Base-by-base conservation (phyloP, 768 basidiomycete genomes). In the Termitomyces sp. region DNA sequence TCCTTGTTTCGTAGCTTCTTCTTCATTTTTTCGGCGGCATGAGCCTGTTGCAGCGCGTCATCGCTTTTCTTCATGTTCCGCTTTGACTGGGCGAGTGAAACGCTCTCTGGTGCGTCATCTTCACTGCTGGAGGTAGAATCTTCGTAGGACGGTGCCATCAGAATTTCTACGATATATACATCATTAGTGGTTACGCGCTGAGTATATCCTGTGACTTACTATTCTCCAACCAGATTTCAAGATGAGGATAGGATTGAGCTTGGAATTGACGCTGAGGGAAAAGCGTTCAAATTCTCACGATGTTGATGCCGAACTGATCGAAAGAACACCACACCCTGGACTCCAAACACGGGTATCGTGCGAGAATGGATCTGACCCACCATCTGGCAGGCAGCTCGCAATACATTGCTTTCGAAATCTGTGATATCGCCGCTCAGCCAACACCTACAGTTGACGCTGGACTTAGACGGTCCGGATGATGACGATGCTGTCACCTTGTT, bases 61-160 rank as follows among this genome's bases (percentile, higher is more conserved):
- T 66, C 58, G 37, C 54, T 51, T 22, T 60, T 54, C 55, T 68
- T 45, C 10, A 60, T 54, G 29, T 56, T 44, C 46, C 56, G 52
- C 37, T 54, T 68, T 3, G 66, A 66, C 46, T 68, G 63, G 9
- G 59, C 41, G 28, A 68, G 62, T 36, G 66, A 62, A 22, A 66
- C 34, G 39, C 45, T 54, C 53, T 68, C 66, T 24, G 66, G 66
- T 34, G 54, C 60, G 31, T 63, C 66, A 37, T 60, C 62, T n/a
- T 66, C 65, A n/a, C 61, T 62, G 49, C 63, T 62, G n/a, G 65
- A 62, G 34, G 48, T 44, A 45, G 47, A 57, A 24, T 51, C 53
- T 49, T 48, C 44, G 37, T 42, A 39, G 48, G 41, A 34, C 41
- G 51, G 56, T 36, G 60, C 53, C 63, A 62, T 63, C 48, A 44